Conservation (phyloP, 2,329 filamentous ascomycete species). For the Cryphonectria radicalis region DNA sequence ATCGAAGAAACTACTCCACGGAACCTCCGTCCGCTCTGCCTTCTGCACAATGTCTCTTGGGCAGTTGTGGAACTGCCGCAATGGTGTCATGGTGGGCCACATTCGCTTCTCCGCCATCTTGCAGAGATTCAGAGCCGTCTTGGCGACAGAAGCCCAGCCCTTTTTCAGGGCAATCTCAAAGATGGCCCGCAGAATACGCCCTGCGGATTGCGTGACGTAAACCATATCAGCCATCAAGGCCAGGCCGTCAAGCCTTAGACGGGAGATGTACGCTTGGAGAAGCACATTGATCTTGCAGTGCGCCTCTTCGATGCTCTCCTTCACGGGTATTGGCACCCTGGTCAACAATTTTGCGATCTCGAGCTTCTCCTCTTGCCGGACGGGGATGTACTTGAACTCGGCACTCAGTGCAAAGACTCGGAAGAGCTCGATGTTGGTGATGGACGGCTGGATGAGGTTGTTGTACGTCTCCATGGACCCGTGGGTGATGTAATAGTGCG, state of each 20-base stretch:
- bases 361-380: constrained; percentile 95
- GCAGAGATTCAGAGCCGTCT: constrained; percentile 89
- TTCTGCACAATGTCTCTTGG: constrained; percentile 87
- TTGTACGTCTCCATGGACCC: constrained; percentile 98
- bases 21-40: constrained; percentile 91
- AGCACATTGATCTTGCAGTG: constrained; percentile 98
- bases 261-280: constrained; percentile 93
- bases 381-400: constrained; percentile 98
- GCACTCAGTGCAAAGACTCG: constrained; percentile 93
- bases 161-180: constrained; percentile 98
- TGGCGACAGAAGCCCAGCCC: constrained; percentile 92
- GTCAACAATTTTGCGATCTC: constrained; percentile 91
- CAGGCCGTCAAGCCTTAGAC: constrained; percentile 89
- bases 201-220: constrained; percentile 96
- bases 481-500: constrained; percentile 97
- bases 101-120: constrained; percentile 99
- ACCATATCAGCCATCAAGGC: constrained; percentile 98
- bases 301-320: constrained; percentile 95
- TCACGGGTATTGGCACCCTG: constrained; percentile 92
- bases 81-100: constrained; percentile 98
- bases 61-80: constrained; percentile 86
- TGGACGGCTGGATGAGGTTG: constrained; percentile 88
- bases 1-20: constrained; percentile 93
- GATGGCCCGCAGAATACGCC: constrained; percentile 90
- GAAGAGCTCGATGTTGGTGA: constrained; percentile 94